Conservation (phyloP, 805 yeast species). For the Groenewaldozyma tartarivorans region DNA sequence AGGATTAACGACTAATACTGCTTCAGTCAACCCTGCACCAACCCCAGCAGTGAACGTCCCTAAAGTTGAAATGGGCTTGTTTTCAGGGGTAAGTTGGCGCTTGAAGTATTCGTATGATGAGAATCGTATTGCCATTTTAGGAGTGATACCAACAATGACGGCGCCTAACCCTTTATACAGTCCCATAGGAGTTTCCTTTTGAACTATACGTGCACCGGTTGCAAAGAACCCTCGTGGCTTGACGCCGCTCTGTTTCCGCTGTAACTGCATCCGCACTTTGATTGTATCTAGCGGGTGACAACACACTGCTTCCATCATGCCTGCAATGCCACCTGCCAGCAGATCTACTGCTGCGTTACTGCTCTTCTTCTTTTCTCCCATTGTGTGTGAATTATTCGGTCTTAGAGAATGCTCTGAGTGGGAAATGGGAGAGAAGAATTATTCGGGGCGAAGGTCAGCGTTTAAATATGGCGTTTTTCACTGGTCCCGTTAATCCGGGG, state of each 20-base stretch:
- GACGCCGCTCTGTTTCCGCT: constrained; percentile 43
- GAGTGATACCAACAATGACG: constrained; percentile 93
- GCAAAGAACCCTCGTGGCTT: constrained; percentile 63
- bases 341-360: constrained; percentile 25
- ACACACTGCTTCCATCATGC: constrained; percentile 91
- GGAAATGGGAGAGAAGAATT: too few relatives aligned
- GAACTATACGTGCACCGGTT: constrained; percentile 72
- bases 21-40: constrained; percentile 95
- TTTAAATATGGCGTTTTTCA: too few relatives aligned
- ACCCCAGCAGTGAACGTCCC: constrained; percentile 87
- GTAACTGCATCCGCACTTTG: constrained; percentile 94
- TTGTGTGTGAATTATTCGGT: too few relatives aligned
- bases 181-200: constrained; percentile 74
- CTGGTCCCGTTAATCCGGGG: too few relatives aligned
- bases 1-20: constrained; percentile 89
- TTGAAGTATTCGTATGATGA: constrained; percentile 89
- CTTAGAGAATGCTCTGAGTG: too few relatives aligned
- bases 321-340: constrained; percentile 95
- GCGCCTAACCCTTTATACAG: constrained; percentile 95
- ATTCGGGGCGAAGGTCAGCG: too few relatives aligned
- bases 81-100: constrained; percentile 50
- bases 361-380: constrained; percentile 15
- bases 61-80: constrained; percentile 60
- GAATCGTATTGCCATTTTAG: constrained; percentile 96
- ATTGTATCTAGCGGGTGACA: constrained; percentile 98